These are phyloP conservation scores for Fusarium ramigenum DNA, from an alignment of 2,329 filamentous ascomycete species.

Conservation along the genomic window DNA sequence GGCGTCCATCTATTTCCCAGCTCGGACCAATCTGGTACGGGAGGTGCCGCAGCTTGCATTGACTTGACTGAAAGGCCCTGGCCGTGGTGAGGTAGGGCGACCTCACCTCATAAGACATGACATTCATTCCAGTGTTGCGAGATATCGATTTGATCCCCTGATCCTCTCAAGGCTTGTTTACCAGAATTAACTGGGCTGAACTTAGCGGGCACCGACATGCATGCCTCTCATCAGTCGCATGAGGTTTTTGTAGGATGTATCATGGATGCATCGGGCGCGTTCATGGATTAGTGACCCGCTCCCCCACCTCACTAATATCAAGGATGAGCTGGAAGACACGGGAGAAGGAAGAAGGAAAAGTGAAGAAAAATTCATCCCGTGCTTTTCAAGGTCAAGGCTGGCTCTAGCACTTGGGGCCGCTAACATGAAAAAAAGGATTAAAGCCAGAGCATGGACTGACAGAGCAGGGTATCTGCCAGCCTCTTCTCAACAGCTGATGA, in stretches of 20 bases:
- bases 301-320: slow-evolving; percentile 30
- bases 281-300: slow-evolving; percentile 15
- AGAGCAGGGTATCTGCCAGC: not conserved
- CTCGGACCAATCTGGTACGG: slow-evolving; percentile 21
- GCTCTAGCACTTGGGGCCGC: slow-evolving; percentile 4
- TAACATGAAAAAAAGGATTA: not conserved
- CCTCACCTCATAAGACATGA: slow-evolving; percentile 14
- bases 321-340: slow-evolving; percentile 16
- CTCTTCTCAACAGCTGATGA: slow-evolving; percentile 3
- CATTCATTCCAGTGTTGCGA: slow-evolving; percentile 10
- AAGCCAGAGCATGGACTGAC: not conserved
- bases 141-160: not conserved
- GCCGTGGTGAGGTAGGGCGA: not conserved
- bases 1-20: slow-evolving; percentile 7
- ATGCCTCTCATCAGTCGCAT: not conserved
- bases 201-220: not conserved
- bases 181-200: not conserved
- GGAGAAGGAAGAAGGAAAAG: slow-evolving; percentile 23
- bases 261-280: slow-evolving; percentile 10
- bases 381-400: slow-evolving; percentile 5
- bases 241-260: slow-evolving; percentile 11
- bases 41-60: slow-evolving; percentile 28
- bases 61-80: not conserved
- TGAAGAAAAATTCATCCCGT: slow-evolving; percentile 16
- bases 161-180: not conserved